A percentile compares a stretch with the other conserved stretches of the same genome.
Conservation (phyloP, 257 asterid species). For the Echium plantagineum region DNA sequence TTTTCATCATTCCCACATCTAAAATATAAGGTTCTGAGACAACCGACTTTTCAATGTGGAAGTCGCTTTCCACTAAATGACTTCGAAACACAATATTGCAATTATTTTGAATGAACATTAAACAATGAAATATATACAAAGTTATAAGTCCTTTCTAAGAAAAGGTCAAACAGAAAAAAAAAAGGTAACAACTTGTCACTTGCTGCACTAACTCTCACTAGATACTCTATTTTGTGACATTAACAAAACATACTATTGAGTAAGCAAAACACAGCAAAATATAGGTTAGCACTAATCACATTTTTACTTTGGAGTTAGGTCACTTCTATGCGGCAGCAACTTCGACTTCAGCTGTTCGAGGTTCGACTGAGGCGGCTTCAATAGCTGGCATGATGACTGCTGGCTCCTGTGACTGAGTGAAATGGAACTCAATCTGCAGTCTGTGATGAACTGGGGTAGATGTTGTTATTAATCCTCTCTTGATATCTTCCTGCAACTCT, state of each 20-base stretch:
- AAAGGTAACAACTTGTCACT: neutral
- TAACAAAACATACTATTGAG: neutral
- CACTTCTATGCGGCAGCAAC: no score
- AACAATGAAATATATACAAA: constrained; percentile 5
- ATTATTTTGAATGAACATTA: no score
- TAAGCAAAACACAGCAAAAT: neutral
- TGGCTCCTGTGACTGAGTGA: constrained; percentile 28
- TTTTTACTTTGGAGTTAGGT: constrained; percentile 22
- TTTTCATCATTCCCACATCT: no score
- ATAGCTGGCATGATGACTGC: constrained; percentile 8
- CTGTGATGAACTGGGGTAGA: constrained; percentile 77
- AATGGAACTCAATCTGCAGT: constrained; percentile 88
- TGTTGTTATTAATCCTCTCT: constrained; percentile 52
- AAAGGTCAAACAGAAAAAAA: neutral
- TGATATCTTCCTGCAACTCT: constrained; percentile 72
- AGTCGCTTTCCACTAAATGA: neutral
- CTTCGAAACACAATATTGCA: neutral
- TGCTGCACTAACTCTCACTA: no score
- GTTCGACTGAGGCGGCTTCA: constrained; percentile 12
- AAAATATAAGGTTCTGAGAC: no score
- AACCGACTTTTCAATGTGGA: no score
- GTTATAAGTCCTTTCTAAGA: neutral
- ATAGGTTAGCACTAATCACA: constrained; percentile 21
- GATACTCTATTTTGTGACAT: neutral
- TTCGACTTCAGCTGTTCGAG: constrained; percentile 19